Conservation (phyloP, 306 rosid species). For the Lupinus albus region DNA sequence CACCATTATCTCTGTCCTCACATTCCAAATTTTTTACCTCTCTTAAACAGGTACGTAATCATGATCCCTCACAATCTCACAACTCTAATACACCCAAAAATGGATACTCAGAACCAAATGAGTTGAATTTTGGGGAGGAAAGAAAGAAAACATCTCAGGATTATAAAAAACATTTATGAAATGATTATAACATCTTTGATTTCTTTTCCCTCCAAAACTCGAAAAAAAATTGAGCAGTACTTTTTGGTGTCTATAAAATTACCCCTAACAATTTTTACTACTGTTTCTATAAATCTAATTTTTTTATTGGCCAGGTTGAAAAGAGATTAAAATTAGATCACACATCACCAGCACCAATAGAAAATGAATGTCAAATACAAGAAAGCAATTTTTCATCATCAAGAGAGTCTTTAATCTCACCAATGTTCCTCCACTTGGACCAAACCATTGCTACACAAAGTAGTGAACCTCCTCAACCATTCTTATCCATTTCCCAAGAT, state of each 20-base stretch:
- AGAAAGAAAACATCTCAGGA: no score
- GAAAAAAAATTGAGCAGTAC: no score
- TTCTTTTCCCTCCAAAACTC: no score
- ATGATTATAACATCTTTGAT: no score
- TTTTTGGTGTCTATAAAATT: no score
- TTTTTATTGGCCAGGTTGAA: conserved; percentile 58
- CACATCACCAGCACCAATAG: neutral
- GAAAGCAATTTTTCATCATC: conserved; percentile 34
- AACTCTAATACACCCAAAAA: no score
- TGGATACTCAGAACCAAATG: no score
- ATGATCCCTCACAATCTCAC: no score
- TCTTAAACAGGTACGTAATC: conserved; percentile 58
- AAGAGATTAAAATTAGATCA: conserved; percentile 73
- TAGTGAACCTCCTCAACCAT: conserved; percentile 65
- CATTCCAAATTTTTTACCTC: conserved; percentile 83
- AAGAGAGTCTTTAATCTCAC: conserved; percentile 57
- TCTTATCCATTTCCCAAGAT: conserved; percentile 62
- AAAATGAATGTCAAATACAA: conserved; percentile 20
- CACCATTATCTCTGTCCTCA: conserved; percentile 43
- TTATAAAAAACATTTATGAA: no score
- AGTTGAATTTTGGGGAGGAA: no score
- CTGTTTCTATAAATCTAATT: neutral
- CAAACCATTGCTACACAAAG: conserved; percentile 39
- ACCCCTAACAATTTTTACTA: neutral
- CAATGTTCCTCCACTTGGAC: conserved; percentile 55